Conservation (phyloP, 2,329 filamentous ascomycete genomes). For the Colletotrichum chlorophyti region DNA sequence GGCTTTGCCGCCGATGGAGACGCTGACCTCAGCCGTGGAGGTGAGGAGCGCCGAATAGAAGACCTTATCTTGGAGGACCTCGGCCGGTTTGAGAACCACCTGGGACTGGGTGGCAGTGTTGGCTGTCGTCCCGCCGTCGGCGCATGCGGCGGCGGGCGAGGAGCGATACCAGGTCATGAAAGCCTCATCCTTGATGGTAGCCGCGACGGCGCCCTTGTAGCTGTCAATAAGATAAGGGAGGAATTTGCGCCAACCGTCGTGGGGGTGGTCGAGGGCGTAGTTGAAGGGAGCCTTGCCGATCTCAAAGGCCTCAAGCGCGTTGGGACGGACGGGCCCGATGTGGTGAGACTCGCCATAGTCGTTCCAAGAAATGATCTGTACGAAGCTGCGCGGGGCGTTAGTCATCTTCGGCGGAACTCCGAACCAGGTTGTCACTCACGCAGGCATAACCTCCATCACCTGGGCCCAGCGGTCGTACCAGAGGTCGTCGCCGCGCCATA, state of each 20-base stretch:
- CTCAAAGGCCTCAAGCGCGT: slow-evolving; percentile 36
- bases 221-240: slow-evolving; percentile 57
- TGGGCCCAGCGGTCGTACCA: slow-evolving; percentile 66
- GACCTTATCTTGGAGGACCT: slow-evolving; percentile 32
- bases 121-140: slow-evolving; percentile 38
- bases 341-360: slow-evolving; percentile 64
- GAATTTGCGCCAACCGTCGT: slow-evolving; percentile 55
- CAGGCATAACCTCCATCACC: slow-evolving; percentile 57
- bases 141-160: slow-evolving; percentile 35
- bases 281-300: slow-evolving; percentile 45
- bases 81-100: slow-evolving; percentile 27
- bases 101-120: slow-evolving; percentile 37
- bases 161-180: slow-evolving; percentile 42
- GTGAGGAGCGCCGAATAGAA: slow-evolving; percentile 35
- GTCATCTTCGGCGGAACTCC: slow-evolving; percentile 33
- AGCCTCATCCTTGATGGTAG: slow-evolving; percentile 34
- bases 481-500: slow-evolving; percentile 66
- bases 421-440: slow-evolving; percentile 63
- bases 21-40: slow-evolving; percentile 32
- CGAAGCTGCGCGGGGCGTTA: slow-evolving; percentile 51
- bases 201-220: slow-evolving; percentile 51
- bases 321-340: slow-evolving; percentile 53
- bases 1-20: slow-evolving; percentile 35
- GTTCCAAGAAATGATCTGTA: slow-evolving; percentile 57
- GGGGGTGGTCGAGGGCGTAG: slow-evolving; percentile 55